Evolutionary conservation across 345 rosid genomes (phyloP), one percentile per base, ranked within the genome.

Genomic region (Acer campestre): DNA sequence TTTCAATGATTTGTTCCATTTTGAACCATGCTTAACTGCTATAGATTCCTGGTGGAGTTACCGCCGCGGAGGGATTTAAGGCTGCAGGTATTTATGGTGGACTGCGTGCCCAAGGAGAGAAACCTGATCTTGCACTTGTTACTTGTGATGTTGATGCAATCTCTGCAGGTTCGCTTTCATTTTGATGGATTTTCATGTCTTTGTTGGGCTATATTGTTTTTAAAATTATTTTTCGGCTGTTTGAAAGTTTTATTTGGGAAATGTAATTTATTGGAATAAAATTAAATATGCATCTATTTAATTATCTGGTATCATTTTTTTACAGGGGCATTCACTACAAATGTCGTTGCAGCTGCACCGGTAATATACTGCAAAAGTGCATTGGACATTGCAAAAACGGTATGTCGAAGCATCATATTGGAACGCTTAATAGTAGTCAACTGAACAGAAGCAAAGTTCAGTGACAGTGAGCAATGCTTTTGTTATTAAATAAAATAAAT

Each of bases 261-360:
- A 23, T 65, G 18, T 27, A 13, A 14, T 59, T 75, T 58, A 73
- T 31, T 68, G 23, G 25, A 18, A 51, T 46, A 20, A 1, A 46
- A 16, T 80, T 68, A 25, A 46, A 44, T 51, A 7, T 25, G 49
- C 2, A 25, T 55, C 58, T 38, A 25, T 25, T 59, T 65, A 17
- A 67, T 61, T 66, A 49, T 75, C 71, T 61, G 14, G 63, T 74
- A 23, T 25, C 6, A 42, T 16, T 58, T 12, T 17, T 77, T n/a
- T 80, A 51, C 87, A 94, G 98, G 99, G 12, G 87, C 92, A 67
- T 92, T 96, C 81, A 94, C 99, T 27, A 86, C 83, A 10, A 94
- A 91, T 76, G 81, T 96, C 71, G 97, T 96, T 84, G 95, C 97
- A 62, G 99, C 99, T 71, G 99, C 99, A 78, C 97, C 98, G 7